Evolutionary conservation across 2,329 filamentous ascomycete species (phyloP).

Genomic region (Trichocomaceae sp.): DNA sequence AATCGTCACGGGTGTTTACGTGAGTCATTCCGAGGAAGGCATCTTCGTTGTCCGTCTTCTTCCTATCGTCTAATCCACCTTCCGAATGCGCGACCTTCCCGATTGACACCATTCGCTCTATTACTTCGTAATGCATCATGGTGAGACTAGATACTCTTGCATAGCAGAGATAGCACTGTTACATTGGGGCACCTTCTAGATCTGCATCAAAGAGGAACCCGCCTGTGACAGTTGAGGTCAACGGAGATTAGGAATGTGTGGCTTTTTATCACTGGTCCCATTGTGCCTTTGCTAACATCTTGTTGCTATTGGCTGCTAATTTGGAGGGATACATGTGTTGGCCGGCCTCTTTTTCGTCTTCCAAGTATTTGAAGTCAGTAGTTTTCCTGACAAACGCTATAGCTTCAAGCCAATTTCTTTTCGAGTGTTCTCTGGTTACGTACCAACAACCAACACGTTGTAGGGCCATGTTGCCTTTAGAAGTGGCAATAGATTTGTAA

Average conservation of each 20-base stretch:
- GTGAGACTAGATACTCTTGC: background rate
- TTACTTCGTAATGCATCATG: background rate
- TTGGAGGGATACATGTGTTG: no score
- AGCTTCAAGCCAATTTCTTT: no score
- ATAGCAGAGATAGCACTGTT: background rate
- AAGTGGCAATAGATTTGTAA: no score
- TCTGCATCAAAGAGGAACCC: background rate
- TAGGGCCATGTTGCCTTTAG: no score
- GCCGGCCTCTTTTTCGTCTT: no score
- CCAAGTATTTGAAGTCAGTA: no score
- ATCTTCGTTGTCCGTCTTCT: background rate
- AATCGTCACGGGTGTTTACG: background rate
- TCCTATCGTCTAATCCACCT: background rate
- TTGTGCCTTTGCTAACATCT: background rate
- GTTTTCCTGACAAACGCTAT: no score
- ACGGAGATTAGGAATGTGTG: background rate
- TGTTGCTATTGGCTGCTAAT: background rate
- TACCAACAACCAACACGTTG: no score
- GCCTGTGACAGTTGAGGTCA: background rate
- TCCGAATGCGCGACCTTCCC: background rate
- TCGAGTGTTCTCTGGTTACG: no score
- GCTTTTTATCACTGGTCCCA: background rate
- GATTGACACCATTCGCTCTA: background rate
- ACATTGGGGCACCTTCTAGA: background rate
- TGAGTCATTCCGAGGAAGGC: background rate